Conservation (phyloP, 805 yeast genomes). For the Yamadazyma kitorensis region DNA sequence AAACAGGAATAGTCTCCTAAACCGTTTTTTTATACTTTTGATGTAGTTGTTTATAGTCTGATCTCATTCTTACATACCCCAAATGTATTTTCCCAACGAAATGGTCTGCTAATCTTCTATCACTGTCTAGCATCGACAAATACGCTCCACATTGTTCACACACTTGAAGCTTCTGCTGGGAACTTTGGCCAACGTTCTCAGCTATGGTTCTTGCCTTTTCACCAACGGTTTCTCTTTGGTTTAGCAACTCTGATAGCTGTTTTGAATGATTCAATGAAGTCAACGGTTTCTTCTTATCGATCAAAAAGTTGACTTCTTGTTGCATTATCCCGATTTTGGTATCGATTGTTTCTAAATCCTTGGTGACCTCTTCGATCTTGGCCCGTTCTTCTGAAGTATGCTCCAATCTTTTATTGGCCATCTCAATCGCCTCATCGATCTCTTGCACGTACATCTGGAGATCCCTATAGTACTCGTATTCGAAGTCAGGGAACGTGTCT, state of each 20-base stretch:
- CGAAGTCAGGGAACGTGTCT: constrained; percentile 49
- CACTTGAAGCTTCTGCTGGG: constrained; percentile 87
- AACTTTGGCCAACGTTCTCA: constrained; percentile 77
- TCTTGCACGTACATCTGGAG: constrained; percentile 59
- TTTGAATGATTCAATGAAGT: constrained; percentile 51
- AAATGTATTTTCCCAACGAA: constrained; percentile 84
- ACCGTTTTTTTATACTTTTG: not conserved
- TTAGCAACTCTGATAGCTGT: constrained; percentile 42
- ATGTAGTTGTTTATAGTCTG: constrained; percentile 37
- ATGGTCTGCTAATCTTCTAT: constrained; percentile 85
- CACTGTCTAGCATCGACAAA: constrained; percentile 80
- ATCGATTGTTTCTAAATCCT: constrained; percentile 60
- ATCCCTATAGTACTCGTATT: constrained; percentile 46
- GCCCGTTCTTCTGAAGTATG: constrained; percentile 73
- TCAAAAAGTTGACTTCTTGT: constrained; percentile 59
- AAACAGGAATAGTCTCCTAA: constrained; percentile 11
- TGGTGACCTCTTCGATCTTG: constrained; percentile 52
- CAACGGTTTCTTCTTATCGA: constrained; percentile 46
- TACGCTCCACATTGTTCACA: constrained; percentile 91
- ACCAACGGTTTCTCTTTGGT: constrained; percentile 51
- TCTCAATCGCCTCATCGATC: constrained; percentile 60
- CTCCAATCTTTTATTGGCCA: constrained; percentile 63
- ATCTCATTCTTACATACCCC: constrained; percentile 76
- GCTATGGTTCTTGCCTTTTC: constrained; percentile 56
- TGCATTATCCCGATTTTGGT: constrained; percentile 61